phyloP scores from a whole-genome alignment of 2,329 filamentous ascomycete genomes.

The Penicillium crustosum region DNA sequence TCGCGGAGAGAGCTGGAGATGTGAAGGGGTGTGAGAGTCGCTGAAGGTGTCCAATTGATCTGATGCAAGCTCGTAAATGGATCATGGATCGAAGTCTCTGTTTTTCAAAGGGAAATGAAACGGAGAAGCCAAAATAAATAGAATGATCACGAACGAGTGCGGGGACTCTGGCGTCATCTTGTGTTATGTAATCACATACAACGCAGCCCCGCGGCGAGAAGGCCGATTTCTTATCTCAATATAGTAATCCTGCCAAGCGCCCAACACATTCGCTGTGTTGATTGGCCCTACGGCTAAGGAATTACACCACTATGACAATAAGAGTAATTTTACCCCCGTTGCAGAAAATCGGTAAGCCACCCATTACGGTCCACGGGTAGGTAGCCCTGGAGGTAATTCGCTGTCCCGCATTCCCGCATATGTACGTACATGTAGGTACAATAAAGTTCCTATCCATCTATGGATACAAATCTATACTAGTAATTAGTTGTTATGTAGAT shows the following conservation, averaged over 20 bases:
- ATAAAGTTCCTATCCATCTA: too few species aligned
- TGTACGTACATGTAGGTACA: too few species aligned
- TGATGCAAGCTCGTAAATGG: conserved; percentile 21
- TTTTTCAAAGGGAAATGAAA: conserved; percentile 3
- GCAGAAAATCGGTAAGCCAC: not conserved
- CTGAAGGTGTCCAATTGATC: conserved; percentile 28
- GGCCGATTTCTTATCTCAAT: not conserved
- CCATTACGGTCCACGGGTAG: too few species aligned
- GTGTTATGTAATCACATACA: conserved; percentile 18
- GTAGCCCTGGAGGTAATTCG: too few species aligned
- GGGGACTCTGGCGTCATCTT: conserved; percentile 24
- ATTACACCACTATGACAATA: not conserved
- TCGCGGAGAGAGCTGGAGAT: conserved; percentile 21
- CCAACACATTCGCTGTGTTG: not conserved
- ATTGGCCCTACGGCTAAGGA: not conserved
- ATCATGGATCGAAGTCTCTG: conserved; percentile 29
- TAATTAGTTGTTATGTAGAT: too few species aligned
- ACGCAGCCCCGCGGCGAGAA: conserved; percentile 2
- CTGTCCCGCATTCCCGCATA: too few species aligned
- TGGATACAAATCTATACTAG: too few species aligned
- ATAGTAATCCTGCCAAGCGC: not conserved
- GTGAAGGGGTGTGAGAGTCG: conserved; percentile 16
- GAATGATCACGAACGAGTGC: conserved; percentile 18
- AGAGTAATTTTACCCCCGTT: not conserved
- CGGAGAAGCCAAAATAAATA: conserved; percentile 14